phyloP scores from a whole-genome alignment of 139 green algal species.

The Gonium pectorale region DNA sequence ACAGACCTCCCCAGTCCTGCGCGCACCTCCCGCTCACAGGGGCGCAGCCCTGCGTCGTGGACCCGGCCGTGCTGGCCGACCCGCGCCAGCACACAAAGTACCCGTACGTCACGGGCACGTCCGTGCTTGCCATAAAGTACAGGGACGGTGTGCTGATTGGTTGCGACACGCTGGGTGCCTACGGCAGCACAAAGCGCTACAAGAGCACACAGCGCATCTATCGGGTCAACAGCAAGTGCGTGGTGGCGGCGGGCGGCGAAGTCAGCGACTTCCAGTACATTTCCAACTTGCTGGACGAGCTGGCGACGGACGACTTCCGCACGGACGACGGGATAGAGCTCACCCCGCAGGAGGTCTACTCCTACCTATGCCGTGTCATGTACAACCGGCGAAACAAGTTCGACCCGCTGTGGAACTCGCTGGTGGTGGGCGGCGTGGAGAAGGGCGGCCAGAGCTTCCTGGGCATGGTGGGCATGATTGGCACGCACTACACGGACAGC shows the following conservation, averaged over 20 bases:
- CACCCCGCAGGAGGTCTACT: constrained; percentile 78
- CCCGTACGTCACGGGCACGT: constrained; percentile 96
- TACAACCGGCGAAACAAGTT: constrained; percentile 96
- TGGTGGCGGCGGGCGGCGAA: constrained; percentile 92
- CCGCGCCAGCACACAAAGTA: constrained; percentile 76
- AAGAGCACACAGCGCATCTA: constrained; percentile 92
- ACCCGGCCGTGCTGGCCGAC: constrained; percentile 58
- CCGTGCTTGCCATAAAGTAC: constrained; percentile 95
- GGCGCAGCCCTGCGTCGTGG: constrained; percentile 77
- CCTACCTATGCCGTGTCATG: constrained; percentile 94
- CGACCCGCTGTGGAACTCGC: constrained; percentile 97
- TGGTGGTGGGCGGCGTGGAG: constrained; percentile 88
- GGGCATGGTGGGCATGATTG: constrained; percentile 92
- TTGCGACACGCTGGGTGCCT: constrained; percentile 94
- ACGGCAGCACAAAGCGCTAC: constrained; percentile 98
- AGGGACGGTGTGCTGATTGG: constrained; percentile 96
- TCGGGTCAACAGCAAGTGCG: constrained; percentile 77
- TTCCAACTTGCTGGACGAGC: constrained; percentile 89
- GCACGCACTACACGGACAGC: constrained; percentile 85
- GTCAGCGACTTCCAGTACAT: constrained; percentile 97
- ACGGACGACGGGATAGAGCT: constrained; percentile 82
- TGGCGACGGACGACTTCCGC: constrained; percentile 91
- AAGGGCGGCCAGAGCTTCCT: constrained; percentile 82
- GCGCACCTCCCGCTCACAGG: constrained; percentile 70
- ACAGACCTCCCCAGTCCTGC: constrained; percentile 47